These are phyloP conservation scores for Nemania abortiva DNA, from an alignment of 2,329 filamentous ascomycete genomes.

Conservation along the genomic window DNA sequence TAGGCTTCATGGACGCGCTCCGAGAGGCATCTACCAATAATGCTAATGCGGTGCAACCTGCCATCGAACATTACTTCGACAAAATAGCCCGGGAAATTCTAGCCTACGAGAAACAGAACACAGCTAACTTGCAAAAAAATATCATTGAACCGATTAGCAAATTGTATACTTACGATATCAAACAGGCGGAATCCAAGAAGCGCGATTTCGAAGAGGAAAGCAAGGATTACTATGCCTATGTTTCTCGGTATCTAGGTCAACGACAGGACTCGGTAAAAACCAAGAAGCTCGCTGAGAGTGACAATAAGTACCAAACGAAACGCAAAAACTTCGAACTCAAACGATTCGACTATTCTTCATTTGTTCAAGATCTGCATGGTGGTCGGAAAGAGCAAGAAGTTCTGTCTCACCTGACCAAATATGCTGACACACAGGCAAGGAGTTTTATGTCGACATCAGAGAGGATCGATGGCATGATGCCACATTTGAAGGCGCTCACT, in stretches of 20 bases:
- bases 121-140: constrained; percentile 85
- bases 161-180: constrained; percentile 95
- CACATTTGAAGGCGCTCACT: constrained; percentile 89
- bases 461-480: constrained; percentile 86
- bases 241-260: constrained; percentile 95
- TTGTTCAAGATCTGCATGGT: constrained; percentile 99
- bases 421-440: constrained; percentile 89
- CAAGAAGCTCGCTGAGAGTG: constrained; percentile 95
- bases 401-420: constrained; percentile 91
- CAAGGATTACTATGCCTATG: constrained; percentile 97
- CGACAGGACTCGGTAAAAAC: constrained; percentile 95
- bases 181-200: constrained; percentile 95
- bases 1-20: constrained; percentile 85
- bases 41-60: constrained; percentile 95
- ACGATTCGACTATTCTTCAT: constrained; percentile 98
- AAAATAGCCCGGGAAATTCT: constrained; percentile 94
- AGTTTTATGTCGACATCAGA: constrained; percentile 85
- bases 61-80: constrained; percentile 97
- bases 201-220: constrained; percentile 99
- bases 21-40: constrained; percentile 91
- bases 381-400: constrained; percentile 99
- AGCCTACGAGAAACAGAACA: constrained; percentile 86
- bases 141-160: constrained; percentile 95
- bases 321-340: constrained; percentile 95
- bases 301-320: constrained; percentile 96